phyloP scores from a whole-genome alignment of 805 yeast genomes.

The Ogataea glucozyma region DNA sequence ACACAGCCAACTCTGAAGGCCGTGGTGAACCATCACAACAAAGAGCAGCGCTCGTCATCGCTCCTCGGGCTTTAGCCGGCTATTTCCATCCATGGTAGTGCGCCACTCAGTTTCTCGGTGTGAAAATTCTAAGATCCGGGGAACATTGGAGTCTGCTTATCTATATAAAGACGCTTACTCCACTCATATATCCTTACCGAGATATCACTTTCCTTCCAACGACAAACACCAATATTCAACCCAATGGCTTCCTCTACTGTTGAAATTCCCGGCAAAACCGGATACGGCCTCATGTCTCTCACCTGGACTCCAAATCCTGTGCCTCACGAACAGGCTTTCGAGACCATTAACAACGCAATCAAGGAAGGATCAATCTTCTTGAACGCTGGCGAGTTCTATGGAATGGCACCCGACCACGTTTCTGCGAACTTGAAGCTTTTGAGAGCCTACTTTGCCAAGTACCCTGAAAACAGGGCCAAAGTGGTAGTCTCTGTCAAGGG shows the following conservation, averaged over 20 bases:
- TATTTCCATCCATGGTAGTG: too few species aligned
- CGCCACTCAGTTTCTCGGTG: too few species aligned
- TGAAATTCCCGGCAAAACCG: conserved; percentile 38
- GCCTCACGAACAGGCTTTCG: conserved; percentile 54
- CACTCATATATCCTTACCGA: too few species aligned
- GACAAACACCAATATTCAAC: neutral
- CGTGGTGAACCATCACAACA: too few species aligned
- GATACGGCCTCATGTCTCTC: conserved; percentile 81
- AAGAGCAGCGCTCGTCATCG: too few species aligned
- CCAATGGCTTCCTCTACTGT: conserved; percentile 2
- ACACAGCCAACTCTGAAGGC: too few species aligned
- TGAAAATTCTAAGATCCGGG: neutral
- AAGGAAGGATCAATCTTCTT: conserved; percentile 51
- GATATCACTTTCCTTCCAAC: neutral
- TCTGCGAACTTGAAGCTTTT: conserved; percentile 56
- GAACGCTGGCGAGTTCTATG: conserved; percentile 83
- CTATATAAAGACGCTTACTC: too few species aligned
- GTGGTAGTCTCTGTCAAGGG: conserved; percentile 72
- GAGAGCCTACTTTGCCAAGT: conserved; percentile 54
- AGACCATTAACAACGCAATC: conserved; percentile 53
- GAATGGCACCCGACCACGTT: conserved; percentile 43
- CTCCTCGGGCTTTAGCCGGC: too few species aligned
- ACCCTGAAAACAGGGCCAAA: conserved; percentile 57
- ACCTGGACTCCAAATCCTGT: conserved; percentile 67
- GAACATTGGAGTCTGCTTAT: too few species aligned